Conservation (phyloP, 345 rosid genomes). For the Raphanus sativus region DNA sequence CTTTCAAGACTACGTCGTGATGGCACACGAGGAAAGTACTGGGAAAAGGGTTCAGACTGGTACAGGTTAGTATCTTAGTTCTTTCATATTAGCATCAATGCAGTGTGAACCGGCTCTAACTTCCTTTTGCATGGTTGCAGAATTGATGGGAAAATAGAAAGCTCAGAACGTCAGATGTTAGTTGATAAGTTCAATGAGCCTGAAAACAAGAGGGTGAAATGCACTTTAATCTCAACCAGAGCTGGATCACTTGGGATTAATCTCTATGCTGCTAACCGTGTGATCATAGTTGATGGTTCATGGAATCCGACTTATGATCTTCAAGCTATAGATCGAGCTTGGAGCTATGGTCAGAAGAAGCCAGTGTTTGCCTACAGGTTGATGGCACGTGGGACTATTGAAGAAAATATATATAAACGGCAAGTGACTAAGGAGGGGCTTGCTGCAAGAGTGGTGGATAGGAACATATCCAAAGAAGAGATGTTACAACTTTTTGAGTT, state of each 20-base stretch:
- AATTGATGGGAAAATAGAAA: slow-evolving; percentile 94
- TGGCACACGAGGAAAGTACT: slow-evolving; percentile 71
- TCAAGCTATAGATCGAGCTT: slow-evolving; percentile 95
- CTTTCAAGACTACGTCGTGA: slow-evolving; percentile 76
- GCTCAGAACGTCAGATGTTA: slow-evolving; percentile 90
- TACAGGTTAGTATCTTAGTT: slow-evolving; percentile 67
- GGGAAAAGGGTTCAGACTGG: slow-evolving; percentile 98
- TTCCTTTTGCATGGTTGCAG: slow-evolving; percentile 44
- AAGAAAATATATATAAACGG: slow-evolving; percentile 96
- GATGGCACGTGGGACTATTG: slow-evolving; percentile 98
- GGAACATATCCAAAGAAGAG: slow-evolving; percentile 96
- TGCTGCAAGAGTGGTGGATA: slow-evolving; percentile 97
- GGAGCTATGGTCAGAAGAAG: slow-evolving; percentile 99
- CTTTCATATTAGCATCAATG: neutral
- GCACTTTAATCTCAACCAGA: slow-evolving; percentile 91
- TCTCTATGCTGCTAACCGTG: slow-evolving; percentile 97
- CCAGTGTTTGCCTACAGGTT: slow-evolving; percentile 95
- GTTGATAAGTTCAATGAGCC: slow-evolving; percentile 95
- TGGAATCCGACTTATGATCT: slow-evolving; percentile 99
- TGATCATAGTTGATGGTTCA: slow-evolving; percentile 95
- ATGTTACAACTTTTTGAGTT: slow-evolving; percentile 98
- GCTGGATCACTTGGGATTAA: slow-evolving; percentile 98
- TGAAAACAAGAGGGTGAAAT: slow-evolving; percentile 76
- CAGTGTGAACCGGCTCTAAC: slow-evolving; percentile 23
- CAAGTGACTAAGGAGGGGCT: slow-evolving; percentile 99